Evolutionary conservation across 1,139 yeast genomes (phyloP).

Genomic region (Diutina mesorugosa): DNA sequence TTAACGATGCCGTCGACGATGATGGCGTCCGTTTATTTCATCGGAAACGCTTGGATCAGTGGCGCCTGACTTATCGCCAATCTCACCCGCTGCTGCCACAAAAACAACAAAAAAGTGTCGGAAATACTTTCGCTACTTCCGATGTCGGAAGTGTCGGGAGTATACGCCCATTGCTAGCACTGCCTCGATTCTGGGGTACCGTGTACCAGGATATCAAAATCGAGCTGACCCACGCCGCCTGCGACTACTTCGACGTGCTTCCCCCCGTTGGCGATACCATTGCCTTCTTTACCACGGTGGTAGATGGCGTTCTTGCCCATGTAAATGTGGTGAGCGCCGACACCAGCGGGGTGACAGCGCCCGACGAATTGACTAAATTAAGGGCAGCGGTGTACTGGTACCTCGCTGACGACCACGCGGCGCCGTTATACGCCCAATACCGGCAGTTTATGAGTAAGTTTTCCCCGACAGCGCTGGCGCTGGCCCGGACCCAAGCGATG

Average conservation of each 20-base stretch:
- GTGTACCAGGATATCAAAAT: constrained; percentile 7
- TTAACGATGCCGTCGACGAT: not conserved
- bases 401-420: not conserved
- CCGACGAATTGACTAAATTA: not conserved
- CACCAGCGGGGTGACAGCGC: not conserved
- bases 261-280: constrained; percentile 17
- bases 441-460: not conserved
- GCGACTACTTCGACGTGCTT: constrained; percentile 9
- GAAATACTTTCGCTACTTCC: not conserved
- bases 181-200: constrained; percentile 6
- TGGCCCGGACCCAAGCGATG: not conserved
- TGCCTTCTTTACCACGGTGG: constrained; percentile 15
- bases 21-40: not conserved
- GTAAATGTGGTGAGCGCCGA: not conserved
- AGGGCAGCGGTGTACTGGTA: not conserved
- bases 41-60: not conserved
- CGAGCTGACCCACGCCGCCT: constrained; percentile 4
- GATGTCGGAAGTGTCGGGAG: not conserved
- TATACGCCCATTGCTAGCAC: not conserved
- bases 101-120: no score
- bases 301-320: constrained; percentile 17
- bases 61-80: constrained; percentile 5
- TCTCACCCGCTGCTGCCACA: not conserved
- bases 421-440: not conserved
- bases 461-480: not conserved